phyloP scores from a whole-genome alignment of 2,329 filamentous ascomycete species.

The Zasmidium cellare region DNA sequence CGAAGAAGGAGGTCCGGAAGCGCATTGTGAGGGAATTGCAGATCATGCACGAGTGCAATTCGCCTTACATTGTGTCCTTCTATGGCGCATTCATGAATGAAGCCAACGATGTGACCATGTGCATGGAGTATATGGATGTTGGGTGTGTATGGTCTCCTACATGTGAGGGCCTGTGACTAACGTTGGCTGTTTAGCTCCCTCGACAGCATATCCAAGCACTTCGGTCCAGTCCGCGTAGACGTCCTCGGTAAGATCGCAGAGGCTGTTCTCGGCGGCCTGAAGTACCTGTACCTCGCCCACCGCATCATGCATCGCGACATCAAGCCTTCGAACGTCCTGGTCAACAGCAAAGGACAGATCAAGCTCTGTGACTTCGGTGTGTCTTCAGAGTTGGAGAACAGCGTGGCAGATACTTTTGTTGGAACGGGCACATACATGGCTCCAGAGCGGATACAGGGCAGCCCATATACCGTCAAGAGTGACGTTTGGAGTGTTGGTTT shows the following conservation, averaged over 20 bases:
- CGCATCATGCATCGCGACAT: constrained; percentile 99
- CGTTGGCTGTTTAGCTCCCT: constrained; percentile 65
- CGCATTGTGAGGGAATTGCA: constrained; percentile 95
- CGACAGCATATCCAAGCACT: constrained; percentile 89
- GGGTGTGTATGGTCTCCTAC: constrained; percentile 63
- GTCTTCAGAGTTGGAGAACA: constrained; percentile 97
- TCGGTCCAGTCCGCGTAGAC: constrained; percentile 92
- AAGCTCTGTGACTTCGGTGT: constrained; percentile 99
- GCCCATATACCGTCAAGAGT: constrained; percentile 95
- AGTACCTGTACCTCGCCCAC: constrained; percentile 92
- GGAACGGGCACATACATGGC: constrained; percentile 99
- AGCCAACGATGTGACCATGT: constrained; percentile 97
- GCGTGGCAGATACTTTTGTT: constrained; percentile 96
- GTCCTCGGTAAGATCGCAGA: constrained; percentile 97
- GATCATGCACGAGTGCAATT: constrained; percentile 98
- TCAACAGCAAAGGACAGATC: constrained; percentile 91
- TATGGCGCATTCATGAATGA: constrained; percentile 97
- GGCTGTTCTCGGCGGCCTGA: constrained; percentile 87
- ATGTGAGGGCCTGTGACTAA: constrained; percentile 3
- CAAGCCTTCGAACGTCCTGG: constrained; percentile 95
- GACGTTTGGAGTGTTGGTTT: constrained; percentile 99
- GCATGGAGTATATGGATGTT: constrained; percentile 99
- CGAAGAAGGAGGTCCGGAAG: constrained; percentile 94
- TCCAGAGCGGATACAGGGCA: constrained; percentile 93
- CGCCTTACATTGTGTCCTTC: constrained; percentile 94